A percentile compares a stretch with the other conserved stretches of the same genome.
These are phyloP conservation scores for Monascus ruber DNA, from an alignment of 2,329 filamentous ascomycete species.

Conservation along the genomic window DNA sequence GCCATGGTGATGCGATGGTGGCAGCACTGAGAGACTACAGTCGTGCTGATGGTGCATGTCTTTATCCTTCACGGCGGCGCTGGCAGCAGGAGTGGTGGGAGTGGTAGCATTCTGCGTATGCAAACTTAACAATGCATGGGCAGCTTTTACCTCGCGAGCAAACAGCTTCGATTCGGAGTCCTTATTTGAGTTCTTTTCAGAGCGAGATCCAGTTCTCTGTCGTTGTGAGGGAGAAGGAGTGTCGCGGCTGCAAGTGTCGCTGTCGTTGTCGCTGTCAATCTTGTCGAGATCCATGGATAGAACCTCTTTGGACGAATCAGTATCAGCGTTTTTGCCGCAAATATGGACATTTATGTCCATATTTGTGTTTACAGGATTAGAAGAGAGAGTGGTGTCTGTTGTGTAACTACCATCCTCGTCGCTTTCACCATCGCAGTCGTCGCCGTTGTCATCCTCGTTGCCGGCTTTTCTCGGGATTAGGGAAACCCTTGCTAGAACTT, in stretches of 20 bases:
- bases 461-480: slow-evolving; percentile 2
- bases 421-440: background rate
- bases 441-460: slow-evolving; percentile 5
- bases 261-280: background rate
- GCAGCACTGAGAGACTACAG: too few relatives aligned
- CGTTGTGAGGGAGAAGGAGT: slow-evolving; percentile 2
- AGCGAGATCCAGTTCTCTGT: background rate
- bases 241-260: slow-evolving; percentile 3
- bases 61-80: too few relatives aligned
- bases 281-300: background rate
- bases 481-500: slow-evolving; percentile 13
- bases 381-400: background rate
- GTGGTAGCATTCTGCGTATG: slow-evolving; percentile 19
- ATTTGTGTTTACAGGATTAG: background rate
- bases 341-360: background rate
- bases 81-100: too few relatives aligned
- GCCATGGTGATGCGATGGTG: too few relatives aligned
- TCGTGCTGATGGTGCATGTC: too few relatives aligned
- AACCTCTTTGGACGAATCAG: background rate
- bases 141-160: slow-evolving; percentile 23
- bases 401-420: background rate
- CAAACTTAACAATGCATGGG: slow-evolving; percentile 25
- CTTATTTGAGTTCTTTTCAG: background rate
- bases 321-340: background rate
- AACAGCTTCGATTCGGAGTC: slow-evolving; percentile 9